Evolutionary conservation across 2,329 filamentous ascomycete species (phyloP).

Genomic region (Sporothrix pseudoabietina): DNA sequence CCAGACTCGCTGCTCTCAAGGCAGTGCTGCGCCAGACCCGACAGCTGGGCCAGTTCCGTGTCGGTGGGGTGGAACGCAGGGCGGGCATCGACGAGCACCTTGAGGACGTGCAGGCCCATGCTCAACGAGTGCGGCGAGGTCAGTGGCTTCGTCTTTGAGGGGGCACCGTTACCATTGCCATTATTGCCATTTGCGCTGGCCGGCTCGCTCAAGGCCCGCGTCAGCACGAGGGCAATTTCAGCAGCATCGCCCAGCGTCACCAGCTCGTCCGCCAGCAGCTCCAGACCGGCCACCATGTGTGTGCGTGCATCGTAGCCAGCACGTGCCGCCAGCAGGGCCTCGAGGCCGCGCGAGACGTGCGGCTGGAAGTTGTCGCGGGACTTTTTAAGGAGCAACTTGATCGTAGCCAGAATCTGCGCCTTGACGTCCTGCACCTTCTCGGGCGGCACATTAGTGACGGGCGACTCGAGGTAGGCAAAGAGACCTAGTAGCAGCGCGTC

Average conservation of each 20-base stretch:
- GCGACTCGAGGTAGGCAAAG: constrained; percentile 71
- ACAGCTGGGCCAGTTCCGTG: constrained; percentile 54
- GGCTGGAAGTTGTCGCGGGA: constrained; percentile 66
- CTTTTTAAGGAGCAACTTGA: constrained; percentile 71
- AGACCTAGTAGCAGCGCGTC: constrained; percentile 67
- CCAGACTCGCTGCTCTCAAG: constrained; percentile 63
- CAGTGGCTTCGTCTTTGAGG: background rate
- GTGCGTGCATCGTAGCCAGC: constrained; percentile 67
- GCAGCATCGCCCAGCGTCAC: constrained; percentile 65
- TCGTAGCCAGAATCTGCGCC: constrained; percentile 71
- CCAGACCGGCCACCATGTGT: constrained; percentile 73
- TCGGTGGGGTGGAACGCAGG: constrained; percentile 54
- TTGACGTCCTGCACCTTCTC: constrained; percentile 73
- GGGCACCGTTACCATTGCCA: background rate
- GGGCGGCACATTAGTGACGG: constrained; percentile 54
- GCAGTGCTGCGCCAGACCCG: constrained; percentile 56
- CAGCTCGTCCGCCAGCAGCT: constrained; percentile 72
- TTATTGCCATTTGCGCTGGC: constrained; percentile 36
- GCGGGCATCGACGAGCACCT: constrained; percentile 56
- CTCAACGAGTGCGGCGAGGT: constrained; percentile 54
- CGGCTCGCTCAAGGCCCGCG: constrained; percentile 50
- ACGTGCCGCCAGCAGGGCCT: constrained; percentile 66
- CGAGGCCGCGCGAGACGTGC: constrained; percentile 68
- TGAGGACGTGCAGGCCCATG: constrained; percentile 66
- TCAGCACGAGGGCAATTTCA: constrained; percentile 61